A percentile compares a stretch with the other conserved stretches of the same genome.
Conservation (phyloP, 2,329 filamentous ascomycete genomes). For the Bipolaris sorokiniana region DNA sequence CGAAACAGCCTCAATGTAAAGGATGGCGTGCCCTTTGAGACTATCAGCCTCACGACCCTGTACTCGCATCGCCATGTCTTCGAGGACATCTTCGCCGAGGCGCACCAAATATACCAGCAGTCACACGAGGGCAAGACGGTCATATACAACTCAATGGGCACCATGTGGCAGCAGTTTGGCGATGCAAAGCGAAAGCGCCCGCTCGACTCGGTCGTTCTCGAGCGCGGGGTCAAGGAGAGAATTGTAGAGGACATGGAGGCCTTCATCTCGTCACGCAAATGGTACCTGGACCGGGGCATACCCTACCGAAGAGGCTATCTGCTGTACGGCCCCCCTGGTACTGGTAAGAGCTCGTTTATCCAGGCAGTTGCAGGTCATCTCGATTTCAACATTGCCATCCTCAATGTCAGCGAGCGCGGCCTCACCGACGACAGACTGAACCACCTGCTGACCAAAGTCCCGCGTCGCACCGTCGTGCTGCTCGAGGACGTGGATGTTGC, state of each 20-base stretch:
- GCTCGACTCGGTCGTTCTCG: conserved; percentile 83
- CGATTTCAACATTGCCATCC: conserved; percentile 89
- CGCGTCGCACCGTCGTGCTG: conserved; percentile 79
- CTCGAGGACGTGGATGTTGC: conserved; percentile 93
- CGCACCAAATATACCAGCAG: conserved; percentile 77
- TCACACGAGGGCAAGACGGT: conserved; percentile 90
- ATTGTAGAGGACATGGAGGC: conserved; percentile 82
- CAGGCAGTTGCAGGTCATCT: conserved; percentile 91
- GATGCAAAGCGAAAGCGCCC: conserved; percentile 85
- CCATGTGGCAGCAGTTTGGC: conserved; percentile 85
- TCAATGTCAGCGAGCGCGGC: conserved; percentile 88
- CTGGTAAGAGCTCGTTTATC: conserved; percentile 94
- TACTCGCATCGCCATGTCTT: conserved; percentile 90
- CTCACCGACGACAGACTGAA: conserved; percentile 89
- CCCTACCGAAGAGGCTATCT: conserved; percentile 90
- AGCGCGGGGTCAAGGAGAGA: conserved; percentile 79
- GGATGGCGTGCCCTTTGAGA: conserved; percentile 91
- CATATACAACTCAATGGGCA: conserved; percentile 84
- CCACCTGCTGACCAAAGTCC: conserved; percentile 83
- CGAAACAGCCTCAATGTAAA: conserved; percentile 75
- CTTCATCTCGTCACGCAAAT: conserved; percentile 78
- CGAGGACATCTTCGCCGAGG: conserved; percentile 86
- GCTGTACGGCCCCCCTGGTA: conserved; percentile 86
- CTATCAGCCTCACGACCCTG: conserved; percentile 87
- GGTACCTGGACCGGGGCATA: conserved; percentile 95